Base-by-base conservation (phyloP, 2,329 filamentous ascomycete genomes). In the Aspergillus calidoustus region DNA sequence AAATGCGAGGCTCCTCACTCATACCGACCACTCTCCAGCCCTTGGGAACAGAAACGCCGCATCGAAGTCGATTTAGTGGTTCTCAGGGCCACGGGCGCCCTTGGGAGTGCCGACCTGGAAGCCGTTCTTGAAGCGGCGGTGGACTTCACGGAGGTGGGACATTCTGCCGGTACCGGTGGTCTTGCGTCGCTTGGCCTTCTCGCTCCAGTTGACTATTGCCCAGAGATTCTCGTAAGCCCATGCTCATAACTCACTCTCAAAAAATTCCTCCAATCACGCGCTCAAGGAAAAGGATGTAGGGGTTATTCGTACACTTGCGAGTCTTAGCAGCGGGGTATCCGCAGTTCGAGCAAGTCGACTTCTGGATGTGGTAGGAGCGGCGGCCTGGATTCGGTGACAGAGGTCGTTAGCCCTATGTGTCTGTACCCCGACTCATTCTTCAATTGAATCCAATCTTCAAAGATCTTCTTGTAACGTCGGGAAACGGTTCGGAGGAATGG, bases 161-260 rank as follows among this genome's bases (percentile, higher is more conserved):
- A 93, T 95, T 83, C 95, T 92, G 82, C 95, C 95, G 79, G 92
- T 94, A 77, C 95, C 95, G 81, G 91, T 94, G 79, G 94, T 97
- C 93, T 97, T 98, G 91, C 95, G 96, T 83, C 95, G 88, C 92
- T 98, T 98, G 77, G 93, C 94, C 91, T 99, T 99, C 89, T 98
- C 94, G 83, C 91, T 89, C 95, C 95, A 99, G 91, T 99, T 97
- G 90, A 90, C 94, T 98, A 80, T 80, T 57, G 66, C 54, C 60
- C 54, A 66, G 62, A 69, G 66, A 66, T 60, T 59, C 44, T 63
- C 69, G 68, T 76, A 68, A 74, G 73, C 72, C 68, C 68, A 66
- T 54, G 54, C 54, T 54, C 54, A 44, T 46, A 4, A 49, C 23
- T 11, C 47, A 43, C 23, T 22, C 25, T 41, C 28, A 22, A 15